Evolutionary conservation across 1,139 yeast genomes (phyloP), one percentile per base, ranked within the genome.

Genomic region (Hemisphaericaspora xylanilytica): DNA sequence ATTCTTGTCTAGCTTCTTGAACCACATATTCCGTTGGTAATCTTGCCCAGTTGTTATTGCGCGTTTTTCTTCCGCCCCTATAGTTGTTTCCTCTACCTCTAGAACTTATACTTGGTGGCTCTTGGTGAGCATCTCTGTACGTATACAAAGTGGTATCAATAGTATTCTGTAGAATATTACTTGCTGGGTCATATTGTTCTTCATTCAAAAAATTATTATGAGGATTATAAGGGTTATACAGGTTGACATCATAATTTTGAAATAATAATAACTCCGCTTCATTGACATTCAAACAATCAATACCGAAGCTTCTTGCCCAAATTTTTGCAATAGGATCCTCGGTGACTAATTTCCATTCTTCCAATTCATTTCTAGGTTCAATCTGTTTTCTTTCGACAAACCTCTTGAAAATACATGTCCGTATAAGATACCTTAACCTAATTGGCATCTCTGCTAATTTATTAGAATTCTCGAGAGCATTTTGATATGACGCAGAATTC

Each of bases 241-340:
- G 55, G 43, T 62, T 67, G 17, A 63, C 63, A 45, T 70, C 74
- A 39, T 63, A 61, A 32, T 59, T 61, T 39, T 65, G 63, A 43
- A 73, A 63, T 10, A 70, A 55, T 14, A 71, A 53, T 25, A 67
- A 57, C 45, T 78, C 81, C 1, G 80, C 79, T 49, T 77, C 79
- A 44, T 70, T 73, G 12, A 79, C 67, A 45, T 73, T 74, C 47
- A 75, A 52, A 37, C 80, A 73, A 29, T 66, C 67, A 32, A 80
- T 61, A 1, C 80, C 80, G 53, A 66, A 80, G 44, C 81, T 67
- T 33, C 61, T 59, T n/a, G 75, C 69, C 85, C 85, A 80, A 6
- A 73, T 65, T 30, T 65, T 63, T 5, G 80, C 70, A 4, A 71
- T 62, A 1, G 70, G 52, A 45, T 80, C 84, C 52, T 80, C 85